Conservation (phyloP, 495 filamentous ascomycete genomes). For the Penicillium lividum region DNA sequence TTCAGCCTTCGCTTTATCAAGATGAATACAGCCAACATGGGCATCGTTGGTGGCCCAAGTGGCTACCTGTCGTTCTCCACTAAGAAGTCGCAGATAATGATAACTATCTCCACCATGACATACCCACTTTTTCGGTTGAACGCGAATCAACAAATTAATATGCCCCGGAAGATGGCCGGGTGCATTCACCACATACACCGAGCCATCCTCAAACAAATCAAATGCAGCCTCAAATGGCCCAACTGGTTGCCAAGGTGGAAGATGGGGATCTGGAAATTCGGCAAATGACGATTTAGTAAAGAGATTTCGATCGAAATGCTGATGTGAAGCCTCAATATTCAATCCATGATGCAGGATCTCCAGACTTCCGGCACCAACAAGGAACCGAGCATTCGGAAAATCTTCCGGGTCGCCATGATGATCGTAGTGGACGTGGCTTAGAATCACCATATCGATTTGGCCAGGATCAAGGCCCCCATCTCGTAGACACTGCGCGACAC, state of each 20-base stretch:
- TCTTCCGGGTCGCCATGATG: background rate
- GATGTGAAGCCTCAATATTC: too few relatives aligned
- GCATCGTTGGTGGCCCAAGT: too few relatives aligned
- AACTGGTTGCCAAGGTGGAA: background rate
- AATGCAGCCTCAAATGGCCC: background rate
- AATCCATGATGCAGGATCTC: background rate
- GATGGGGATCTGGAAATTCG: too few relatives aligned
- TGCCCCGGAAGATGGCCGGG: background rate
- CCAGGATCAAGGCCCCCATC: background rate
- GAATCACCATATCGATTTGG: background rate
- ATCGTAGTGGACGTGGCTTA: background rate
- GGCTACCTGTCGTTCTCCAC: too few relatives aligned
- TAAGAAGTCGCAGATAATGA: too few relatives aligned
- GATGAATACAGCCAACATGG: too few relatives aligned
- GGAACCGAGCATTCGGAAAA: background rate
- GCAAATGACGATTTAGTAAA: too few relatives aligned
- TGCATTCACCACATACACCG: background rate
- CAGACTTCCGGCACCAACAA: background rate
- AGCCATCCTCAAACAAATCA: background rate
- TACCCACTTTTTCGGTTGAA: background rate
- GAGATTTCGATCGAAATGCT: too few relatives aligned
- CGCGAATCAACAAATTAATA: background rate
- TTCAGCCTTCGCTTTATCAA: too few relatives aligned
- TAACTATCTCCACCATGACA: background rate
- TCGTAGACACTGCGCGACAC: background rate